Base-by-base conservation (phyloP, 2,329 filamentous ascomycete species). In the Cordyceps fumosorosea region DNA sequence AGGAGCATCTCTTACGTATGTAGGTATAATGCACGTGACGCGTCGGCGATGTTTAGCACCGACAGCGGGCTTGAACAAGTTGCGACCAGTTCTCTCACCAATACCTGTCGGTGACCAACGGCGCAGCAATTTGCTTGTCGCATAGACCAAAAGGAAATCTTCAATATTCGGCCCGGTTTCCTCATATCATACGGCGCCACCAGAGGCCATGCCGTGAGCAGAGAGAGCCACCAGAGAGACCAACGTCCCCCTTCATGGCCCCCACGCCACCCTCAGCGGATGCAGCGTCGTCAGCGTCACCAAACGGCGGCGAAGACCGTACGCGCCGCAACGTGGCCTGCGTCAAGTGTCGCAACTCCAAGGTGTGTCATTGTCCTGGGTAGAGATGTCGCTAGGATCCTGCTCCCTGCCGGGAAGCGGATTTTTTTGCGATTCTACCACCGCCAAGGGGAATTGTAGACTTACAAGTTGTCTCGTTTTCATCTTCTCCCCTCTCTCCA, bases 311-410 rank as follows among this genome's bases (percentile, higher is more conserved):
- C 47, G 69, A 69, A 37, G 72, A 70, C 56, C 72, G 67, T 56
- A 73, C 74, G 51, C 71, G 72, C 56, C 70, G 74, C 60, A 76
- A 75, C 61, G 72, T 76, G 63, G 74, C 74, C 24, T 76, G 74
- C 53, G 70, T 76, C 59, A 75, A 70, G 67, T 76, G 74, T 62
- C 73, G 74, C 52, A 73, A 76, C 64, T 76, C 75, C 61, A 77
- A 77, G 70, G 75, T 76, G 65, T 68, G 70, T 64, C 29, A 40
- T 48, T 58, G 63, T 18, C 52, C 57, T 52, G 32, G 44, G 51
- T 26, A 29, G 14, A 29, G 20, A 34, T 37, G n/a, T 44, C 52
- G 42, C 20, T 11, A 18, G 42, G n/a, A 11, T 8, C 6, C 22
- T 48, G 40, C 29, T 51, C 20, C 16, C 32, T 42, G 42, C 52